A percentile compares a stretch with the other conserved stretches of the same genome.
Evolutionary conservation across 2,329 filamentous ascomycete genomes (phyloP).

Genomic region (Byssochlamys sp.): DNA sequence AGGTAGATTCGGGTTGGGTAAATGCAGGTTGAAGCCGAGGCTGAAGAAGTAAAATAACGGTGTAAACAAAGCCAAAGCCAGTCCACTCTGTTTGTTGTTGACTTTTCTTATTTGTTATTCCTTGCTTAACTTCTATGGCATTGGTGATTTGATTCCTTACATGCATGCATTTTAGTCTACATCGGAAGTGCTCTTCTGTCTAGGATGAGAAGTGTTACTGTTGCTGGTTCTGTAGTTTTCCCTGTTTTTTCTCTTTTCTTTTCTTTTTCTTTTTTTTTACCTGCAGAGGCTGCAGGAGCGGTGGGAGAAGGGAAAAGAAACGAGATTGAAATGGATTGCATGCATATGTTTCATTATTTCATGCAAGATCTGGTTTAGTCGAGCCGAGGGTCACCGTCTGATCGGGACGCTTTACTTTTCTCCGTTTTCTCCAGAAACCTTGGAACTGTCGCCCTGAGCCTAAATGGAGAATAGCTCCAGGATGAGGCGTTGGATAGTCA

Average conservation of each 20-base stretch:
- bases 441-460: not conserved
- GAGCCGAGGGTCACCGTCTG: not conserved
- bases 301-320: not conserved
- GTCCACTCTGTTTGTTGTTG: no score
- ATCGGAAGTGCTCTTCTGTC: not conserved
- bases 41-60: not conserved
- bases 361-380: not conserved
- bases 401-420: not conserved
- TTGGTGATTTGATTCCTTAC: not conserved
- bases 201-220: not conserved
- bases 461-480: not conserved
- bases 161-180: no score
- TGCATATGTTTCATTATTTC: not conserved
- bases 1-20: not conserved
- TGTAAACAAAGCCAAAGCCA: not conserved
- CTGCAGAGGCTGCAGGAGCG: not conserved
- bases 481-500: not conserved
- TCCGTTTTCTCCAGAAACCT: not conserved
- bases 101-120: not conserved
- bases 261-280: not conserved
- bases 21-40: not conserved
- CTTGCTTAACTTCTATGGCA: not conserved
- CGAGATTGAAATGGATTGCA: not conserved
- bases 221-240: not conserved
- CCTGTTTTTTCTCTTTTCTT: not conserved